Percentiles rank a stretch among this genome's conserved stretches.
phyloP scores from a whole-genome alignment of 306 rosid species.

The Albizia julibrissin region DNA sequence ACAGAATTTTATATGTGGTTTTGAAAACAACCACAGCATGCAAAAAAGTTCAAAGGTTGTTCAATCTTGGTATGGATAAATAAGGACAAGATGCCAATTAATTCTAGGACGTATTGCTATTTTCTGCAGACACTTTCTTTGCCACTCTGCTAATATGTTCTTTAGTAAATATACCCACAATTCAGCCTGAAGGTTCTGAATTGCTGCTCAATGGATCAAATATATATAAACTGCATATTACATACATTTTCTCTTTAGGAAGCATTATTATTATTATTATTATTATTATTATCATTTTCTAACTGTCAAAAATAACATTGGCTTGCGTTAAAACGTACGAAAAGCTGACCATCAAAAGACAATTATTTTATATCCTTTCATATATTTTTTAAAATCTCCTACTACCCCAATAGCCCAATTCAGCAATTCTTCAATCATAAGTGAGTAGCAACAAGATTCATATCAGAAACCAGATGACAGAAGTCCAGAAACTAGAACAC shows the following conservation, averaged over 20 bases:
- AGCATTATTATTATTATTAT: no score
- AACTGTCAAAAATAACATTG: no score
- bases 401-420: constrained; percentile 1
- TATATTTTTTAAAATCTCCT: neutral
- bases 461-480: neutral
- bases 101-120: constrained; percentile 6
- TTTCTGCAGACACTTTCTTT: neutral
- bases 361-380: neutral
- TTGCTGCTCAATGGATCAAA: neutral
- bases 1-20: neutral
- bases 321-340: no score
- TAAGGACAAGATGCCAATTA: constrained; percentile 7
- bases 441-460: constrained; percentile 14
- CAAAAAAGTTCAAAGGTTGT: constrained; percentile 6
- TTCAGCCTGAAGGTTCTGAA: constrained; percentile 5
- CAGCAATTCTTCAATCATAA: neutral
- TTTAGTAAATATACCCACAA: neutral
- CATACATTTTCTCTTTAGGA: neutral
- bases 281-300: no score
- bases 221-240: neutral
- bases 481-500: constrained; percentile 7
- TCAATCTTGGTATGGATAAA: constrained; percentile 6
- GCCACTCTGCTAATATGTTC: neutral
- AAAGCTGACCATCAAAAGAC: no score
- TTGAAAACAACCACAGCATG: neutral